Conservation (phyloP, 495 filamentous ascomycete genomes). For the Patellaria atrata region DNA sequence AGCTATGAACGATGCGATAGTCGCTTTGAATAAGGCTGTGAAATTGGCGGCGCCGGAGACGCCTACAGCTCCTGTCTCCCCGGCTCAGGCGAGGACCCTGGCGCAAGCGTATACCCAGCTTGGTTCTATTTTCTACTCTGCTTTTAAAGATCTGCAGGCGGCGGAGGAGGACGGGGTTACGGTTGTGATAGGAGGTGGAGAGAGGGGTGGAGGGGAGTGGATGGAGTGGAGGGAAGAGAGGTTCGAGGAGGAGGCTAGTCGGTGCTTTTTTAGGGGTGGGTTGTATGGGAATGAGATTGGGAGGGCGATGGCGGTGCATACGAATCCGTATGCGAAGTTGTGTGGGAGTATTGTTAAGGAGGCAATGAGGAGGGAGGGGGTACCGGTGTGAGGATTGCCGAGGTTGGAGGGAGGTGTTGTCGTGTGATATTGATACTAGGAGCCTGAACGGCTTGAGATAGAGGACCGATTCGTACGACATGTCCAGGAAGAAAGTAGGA, state of each 20-base stretch:
- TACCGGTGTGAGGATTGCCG: no score
- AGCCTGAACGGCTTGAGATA: no score
- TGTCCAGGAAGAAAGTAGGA: no score
- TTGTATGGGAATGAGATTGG: constrained; percentile 67
- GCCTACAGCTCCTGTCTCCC: constrained; percentile 38
- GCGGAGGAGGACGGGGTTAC: constrained; percentile 30
- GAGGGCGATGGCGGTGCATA: constrained; percentile 58
- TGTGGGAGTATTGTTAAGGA: constrained; percentile 79
- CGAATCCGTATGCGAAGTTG: constrained; percentile 78
- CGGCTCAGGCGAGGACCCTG: constrained; percentile 46
- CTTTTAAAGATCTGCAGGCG: constrained; percentile 48
- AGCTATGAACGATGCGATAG: constrained; percentile 27
- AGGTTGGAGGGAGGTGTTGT: no score
- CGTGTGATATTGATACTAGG: no score
- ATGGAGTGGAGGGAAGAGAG: constrained; percentile 34
- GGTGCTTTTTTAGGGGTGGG: constrained; percentile 61
- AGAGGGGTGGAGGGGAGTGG: constrained; percentile 21
- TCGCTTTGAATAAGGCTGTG: constrained; percentile 55
- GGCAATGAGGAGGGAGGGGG: constrained; percentile 61
- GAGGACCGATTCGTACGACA: no score
- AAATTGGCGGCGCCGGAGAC: constrained; percentile 41
- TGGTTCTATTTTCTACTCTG: constrained; percentile 55
- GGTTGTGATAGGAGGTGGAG: neutral
- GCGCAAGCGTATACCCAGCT: constrained; percentile 63
- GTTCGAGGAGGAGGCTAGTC: constrained; percentile 58